These are phyloP conservation scores for Phascolomyces articulosus DNA, from an alignment of 371 early-diverging fungal species.

Conservation along the genomic window DNA sequence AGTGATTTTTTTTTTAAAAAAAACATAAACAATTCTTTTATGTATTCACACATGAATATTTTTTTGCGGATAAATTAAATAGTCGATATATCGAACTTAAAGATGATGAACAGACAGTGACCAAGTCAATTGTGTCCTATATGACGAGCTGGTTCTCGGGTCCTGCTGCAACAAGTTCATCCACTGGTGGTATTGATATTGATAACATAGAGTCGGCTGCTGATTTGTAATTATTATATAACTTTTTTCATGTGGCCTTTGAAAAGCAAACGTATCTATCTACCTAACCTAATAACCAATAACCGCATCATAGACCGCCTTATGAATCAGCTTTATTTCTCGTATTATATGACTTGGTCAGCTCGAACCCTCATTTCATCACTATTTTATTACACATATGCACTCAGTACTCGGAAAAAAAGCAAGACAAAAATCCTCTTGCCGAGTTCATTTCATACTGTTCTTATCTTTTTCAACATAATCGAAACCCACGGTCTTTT, in stretches of 20 bases:
- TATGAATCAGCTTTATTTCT: conserved; percentile 42
- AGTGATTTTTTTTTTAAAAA: too few relatives aligned
- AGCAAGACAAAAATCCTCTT: conserved; percentile 25
- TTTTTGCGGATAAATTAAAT: background rate
- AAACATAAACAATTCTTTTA: too few relatives aligned
- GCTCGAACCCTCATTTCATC: conserved; percentile 36
- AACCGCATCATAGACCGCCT: conserved; percentile 48
- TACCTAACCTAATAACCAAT: too few relatives aligned
- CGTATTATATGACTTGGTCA: conserved; percentile 51
- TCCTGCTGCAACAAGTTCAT: conserved; percentile 9
- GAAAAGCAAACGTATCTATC: too few relatives aligned
- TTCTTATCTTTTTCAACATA: conserved; percentile 56
- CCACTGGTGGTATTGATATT: conserved; percentile 30
- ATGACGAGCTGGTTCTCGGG: conserved; percentile 53
- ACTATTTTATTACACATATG: conserved; percentile 13
- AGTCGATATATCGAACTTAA: conserved; percentile 49
- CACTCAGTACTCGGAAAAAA: conserved; percentile 5
- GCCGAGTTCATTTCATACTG: conserved; percentile 44
- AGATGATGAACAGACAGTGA: conserved; percentile 51
- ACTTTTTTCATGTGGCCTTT: too few relatives aligned
- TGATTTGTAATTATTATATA: conserved; percentile 31
- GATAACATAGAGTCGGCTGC: conserved; percentile 39
- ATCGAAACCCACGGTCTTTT: conserved; percentile 43
- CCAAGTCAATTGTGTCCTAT: conserved; percentile 47
- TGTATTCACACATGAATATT: background rate